Percentiles rank a stretch among this genome's conserved stretches.
Evolutionary conservation across 2,329 filamentous ascomycete species (phyloP).

Genomic region (Teratosphaeria gauchensis): DNA sequence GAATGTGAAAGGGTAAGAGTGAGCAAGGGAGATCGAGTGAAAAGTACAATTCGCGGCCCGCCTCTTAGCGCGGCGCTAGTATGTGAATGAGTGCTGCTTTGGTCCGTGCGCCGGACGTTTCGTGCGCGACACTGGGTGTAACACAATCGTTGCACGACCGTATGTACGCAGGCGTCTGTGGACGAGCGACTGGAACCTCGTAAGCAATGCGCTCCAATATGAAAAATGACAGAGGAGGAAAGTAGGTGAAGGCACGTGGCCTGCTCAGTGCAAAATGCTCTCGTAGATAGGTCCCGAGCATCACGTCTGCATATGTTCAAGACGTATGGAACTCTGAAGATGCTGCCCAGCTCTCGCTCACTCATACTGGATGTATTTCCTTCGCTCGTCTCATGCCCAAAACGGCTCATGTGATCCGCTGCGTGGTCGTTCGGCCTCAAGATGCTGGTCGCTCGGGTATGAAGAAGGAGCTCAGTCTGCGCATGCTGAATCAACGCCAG

Average conservation of each 20-base stretch:
- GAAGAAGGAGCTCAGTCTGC: background rate
- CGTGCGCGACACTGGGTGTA: background rate
- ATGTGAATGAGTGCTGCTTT: background rate
- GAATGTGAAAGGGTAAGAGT: background rate
- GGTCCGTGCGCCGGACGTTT: background rate
- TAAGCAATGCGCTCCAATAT: background rate
- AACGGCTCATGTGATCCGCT: background rate
- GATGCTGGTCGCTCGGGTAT: background rate
- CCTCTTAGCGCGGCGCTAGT: background rate
- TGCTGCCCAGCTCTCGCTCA: background rate
- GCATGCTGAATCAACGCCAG: background rate
- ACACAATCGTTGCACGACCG: background rate
- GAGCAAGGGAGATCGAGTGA: background rate
- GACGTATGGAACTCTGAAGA: conserved; percentile 2
- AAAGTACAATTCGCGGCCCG: background rate
- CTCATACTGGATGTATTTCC: background rate
- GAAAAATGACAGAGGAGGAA: background rate
- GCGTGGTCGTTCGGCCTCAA: background rate
- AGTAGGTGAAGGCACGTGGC: background rate
- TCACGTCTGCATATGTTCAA: background rate
- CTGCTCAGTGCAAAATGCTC: background rate
- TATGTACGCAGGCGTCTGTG: background rate
- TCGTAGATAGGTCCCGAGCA: background rate
- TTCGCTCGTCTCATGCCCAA: background rate
- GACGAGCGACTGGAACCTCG: background rate